Evolutionary conservation across 345 rosid species (phyloP).

Genomic region (Hibiscus tridactylites): DNA sequence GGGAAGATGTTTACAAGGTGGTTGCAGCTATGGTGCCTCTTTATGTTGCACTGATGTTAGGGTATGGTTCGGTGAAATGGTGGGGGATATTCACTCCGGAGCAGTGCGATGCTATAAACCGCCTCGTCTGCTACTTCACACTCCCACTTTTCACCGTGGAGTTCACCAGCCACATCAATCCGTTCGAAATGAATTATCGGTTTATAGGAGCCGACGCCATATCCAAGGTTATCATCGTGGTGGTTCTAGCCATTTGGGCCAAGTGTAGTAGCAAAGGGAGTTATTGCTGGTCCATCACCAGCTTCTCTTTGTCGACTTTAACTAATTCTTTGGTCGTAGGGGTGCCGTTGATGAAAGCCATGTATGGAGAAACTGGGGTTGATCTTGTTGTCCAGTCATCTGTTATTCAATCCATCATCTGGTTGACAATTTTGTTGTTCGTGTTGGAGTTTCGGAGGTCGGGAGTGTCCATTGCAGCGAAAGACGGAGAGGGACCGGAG

Average conservation of each 20-base stretch:
- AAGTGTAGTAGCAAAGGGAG: constrained; percentile 55
- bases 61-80: constrained; percentile 88
- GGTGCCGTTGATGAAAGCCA: constrained; percentile 55
- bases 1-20: constrained; percentile 73
- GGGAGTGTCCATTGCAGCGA: constrained; percentile 8
- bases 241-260: constrained; percentile 54
- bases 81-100: constrained; percentile 68
- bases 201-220: constrained; percentile 58
- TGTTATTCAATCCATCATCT: constrained; percentile 57
- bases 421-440: constrained; percentile 66
- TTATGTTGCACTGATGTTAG: constrained; percentile 62
- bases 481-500: not conserved
- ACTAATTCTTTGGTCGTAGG: constrained; percentile 72
- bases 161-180: constrained; percentile 63
- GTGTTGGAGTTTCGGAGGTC: constrained; percentile 54
- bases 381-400: constrained; percentile 72
- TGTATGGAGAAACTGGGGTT: constrained; percentile 67
- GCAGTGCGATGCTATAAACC: constrained; percentile 72
- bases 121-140: constrained; percentile 73
- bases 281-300: constrained; percentile 74
- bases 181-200: constrained; percentile 57
- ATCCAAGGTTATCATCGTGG: constrained; percentile 53
- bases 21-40: constrained; percentile 73
- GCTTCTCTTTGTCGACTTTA: constrained; percentile 57
- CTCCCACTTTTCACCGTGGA: constrained; percentile 71